These are phyloP conservation scores for Lactifluus hygrophoroides DNA, from an alignment of 768 basidiomycete genomes.

Conservation along the genomic window DNA sequence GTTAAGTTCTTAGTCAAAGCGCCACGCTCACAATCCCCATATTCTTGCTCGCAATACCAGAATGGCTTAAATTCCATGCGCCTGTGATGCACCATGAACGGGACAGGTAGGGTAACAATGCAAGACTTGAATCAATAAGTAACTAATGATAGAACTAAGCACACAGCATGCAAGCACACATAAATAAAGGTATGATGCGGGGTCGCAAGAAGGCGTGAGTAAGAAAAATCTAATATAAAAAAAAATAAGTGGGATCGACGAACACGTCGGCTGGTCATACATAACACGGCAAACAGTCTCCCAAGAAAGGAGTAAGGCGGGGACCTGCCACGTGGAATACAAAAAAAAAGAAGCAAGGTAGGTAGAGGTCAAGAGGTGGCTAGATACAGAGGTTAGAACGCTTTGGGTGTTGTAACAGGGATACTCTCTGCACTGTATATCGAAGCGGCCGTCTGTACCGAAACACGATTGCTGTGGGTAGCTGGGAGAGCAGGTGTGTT, in stretches of 20 bases:
- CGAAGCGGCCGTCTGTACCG: conserved; percentile 1
- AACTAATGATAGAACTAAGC: not conserved
- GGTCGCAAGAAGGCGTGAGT: conserved; percentile 1
- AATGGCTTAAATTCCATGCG: not conserved
- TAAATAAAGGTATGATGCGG: conserved; percentile 12
- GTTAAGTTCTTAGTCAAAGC: too few species aligned
- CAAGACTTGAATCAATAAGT: conserved; percentile 9
- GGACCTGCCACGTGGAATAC: not conserved
- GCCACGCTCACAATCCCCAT: not conserved
- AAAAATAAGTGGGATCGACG: not conserved
- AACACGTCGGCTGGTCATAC: not conserved
- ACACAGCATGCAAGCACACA: conserved; percentile 8
- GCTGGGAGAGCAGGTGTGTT: not conserved
- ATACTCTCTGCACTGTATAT: not conserved
- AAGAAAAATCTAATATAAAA: not conserved
- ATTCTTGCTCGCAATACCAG: not conserved
- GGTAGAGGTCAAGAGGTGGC: too few species aligned
- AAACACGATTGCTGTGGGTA: not conserved
- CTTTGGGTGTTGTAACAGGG: conserved; percentile 8
- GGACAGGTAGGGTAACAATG: not conserved
- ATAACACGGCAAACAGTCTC: conserved; percentile 4
- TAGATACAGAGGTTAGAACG: conserved; percentile 6
- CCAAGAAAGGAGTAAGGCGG: not conserved
- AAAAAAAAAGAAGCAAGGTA: not conserved
- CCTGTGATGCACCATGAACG: not conserved